These are phyloP conservation scores for Kodamaea suecica DNA, from an alignment of 1,139 yeast species.

Conservation along the genomic window DNA sequence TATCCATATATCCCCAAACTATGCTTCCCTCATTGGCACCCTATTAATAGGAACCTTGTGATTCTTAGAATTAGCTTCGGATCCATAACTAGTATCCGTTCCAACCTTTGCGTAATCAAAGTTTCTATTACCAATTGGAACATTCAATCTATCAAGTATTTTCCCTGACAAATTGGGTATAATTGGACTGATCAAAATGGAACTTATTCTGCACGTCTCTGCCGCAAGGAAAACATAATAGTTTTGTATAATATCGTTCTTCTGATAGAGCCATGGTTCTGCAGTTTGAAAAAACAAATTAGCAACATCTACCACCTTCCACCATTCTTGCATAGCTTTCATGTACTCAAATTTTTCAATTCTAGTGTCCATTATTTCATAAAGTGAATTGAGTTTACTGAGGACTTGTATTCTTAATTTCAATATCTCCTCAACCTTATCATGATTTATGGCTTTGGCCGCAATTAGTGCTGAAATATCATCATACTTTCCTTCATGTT, in stretches of 20 bases:
- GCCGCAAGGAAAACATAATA: conserved; percentile 60
- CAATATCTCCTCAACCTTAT: conserved; percentile 16
- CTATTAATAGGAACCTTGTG: conserved; percentile 28
- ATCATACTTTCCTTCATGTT: conserved; percentile 20
- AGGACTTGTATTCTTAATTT: conserved; percentile 19
- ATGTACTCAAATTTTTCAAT: conserved; percentile 53
- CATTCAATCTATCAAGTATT: conserved; percentile 65
- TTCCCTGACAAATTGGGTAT: conserved; percentile 60
- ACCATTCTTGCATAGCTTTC: conserved; percentile 59
- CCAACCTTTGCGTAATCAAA: conserved; percentile 40
- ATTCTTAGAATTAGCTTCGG: conserved; percentile 27
- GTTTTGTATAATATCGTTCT: conserved; percentile 36
- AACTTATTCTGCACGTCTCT: conserved; percentile 66
- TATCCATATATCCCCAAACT: no score
- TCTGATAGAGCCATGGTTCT: conserved; percentile 56
- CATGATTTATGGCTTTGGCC: conserved; percentile 12
- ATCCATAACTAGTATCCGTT: conserved; percentile 48
- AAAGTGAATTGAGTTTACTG: conserved; percentile 19
- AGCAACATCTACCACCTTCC: conserved; percentile 58
- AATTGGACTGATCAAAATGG: conserved; percentile 68
- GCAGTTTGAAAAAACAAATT: conserved; percentile 60
- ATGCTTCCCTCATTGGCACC: conserved; percentile 19
- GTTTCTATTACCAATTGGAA: conserved; percentile 39
- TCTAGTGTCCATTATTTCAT: conserved; percentile 35
- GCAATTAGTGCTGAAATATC: conserved; percentile 25